These are phyloP conservation scores for Picochlorum sp. DNA, from an alignment of 139 green algal species.

Conservation along the genomic window DNA sequence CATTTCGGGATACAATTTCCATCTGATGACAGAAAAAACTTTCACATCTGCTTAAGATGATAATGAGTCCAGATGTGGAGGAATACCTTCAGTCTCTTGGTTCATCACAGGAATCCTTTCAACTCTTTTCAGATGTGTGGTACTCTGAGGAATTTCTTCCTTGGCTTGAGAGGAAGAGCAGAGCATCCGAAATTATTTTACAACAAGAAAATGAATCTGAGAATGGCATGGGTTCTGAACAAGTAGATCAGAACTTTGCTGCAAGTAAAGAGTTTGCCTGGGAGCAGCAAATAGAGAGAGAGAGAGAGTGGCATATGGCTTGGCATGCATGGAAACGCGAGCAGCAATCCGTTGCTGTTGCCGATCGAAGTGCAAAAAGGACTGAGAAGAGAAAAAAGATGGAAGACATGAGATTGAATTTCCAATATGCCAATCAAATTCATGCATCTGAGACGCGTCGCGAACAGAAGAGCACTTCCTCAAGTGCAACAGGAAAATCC, in stretches of 20 bases:
- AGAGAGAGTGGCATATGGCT: constrained; percentile 9
- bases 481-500: too few relatives aligned
- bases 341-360: neutral
- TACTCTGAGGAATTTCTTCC: neutral
- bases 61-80: too few relatives aligned
- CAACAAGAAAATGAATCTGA: constrained; percentile 4
- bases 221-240: neutral
- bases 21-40: neutral
- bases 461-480: too few relatives aligned
- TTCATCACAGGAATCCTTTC: too few relatives aligned
- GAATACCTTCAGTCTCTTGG: too few relatives aligned
- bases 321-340: constrained; percentile 5
- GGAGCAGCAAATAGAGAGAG: constrained; percentile 8
- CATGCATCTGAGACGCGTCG: neutral
- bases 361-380: neutral
- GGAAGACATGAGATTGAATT: neutral
- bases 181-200: constrained; percentile 1
- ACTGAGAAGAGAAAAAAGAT: neutral
- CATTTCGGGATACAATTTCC: neutral
- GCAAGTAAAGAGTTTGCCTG: constrained; percentile 6
- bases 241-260: constrained; percentile 1
- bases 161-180: constrained; percentile 2
- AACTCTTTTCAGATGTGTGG: neutral
- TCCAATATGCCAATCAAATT: neutral
- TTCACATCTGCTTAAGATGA: neutral